A percentile compares a stretch with the other conserved stretches of the same genome.
phyloP scores from a whole-genome alignment of 2,329 filamentous ascomycete genomes.

The Fusarium drepaniforme region DNA sequence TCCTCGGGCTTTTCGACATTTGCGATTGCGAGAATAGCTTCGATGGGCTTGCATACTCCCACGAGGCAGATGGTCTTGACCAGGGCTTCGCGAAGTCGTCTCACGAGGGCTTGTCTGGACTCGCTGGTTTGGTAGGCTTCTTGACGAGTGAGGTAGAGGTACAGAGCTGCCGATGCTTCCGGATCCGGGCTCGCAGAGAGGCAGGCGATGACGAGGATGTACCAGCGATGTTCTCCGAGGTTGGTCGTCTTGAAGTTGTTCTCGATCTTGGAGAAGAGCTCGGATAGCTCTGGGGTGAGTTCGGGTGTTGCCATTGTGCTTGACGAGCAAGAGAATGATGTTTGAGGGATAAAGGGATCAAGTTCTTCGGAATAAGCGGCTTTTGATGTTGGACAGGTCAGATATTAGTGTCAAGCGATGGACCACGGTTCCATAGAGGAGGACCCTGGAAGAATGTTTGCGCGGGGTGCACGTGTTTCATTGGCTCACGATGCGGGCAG shows the following conservation, averaged over 20 bases:
- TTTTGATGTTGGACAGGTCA: background rate
- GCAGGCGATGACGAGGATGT: slow-evolving; percentile 33
- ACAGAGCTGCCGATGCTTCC: slow-evolving; percentile 29
- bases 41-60: slow-evolving; percentile 73
- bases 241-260: slow-evolving; percentile 26
- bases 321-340: background rate
- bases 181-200: slow-evolving; percentile 35
- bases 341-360: background rate
- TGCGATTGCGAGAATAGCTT: slow-evolving; percentile 68
- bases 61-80: slow-evolving; percentile 69
- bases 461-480: background rate
- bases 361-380: background rate
- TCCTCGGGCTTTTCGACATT: slow-evolving; percentile 65
- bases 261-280: slow-evolving; percentile 32
- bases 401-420: background rate
- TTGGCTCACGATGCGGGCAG: background rate
- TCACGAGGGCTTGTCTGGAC: slow-evolving; percentile 60
- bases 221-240: slow-evolving; percentile 32
- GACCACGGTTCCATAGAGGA: background rate
- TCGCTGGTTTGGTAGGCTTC: slow-evolving; percentile 57
- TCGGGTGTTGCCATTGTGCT: background rate
- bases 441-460: background rate
- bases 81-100: slow-evolving; percentile 67
- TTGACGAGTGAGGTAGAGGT: slow-evolving; percentile 46
- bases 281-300: slow-evolving; percentile 16